These are phyloP conservation scores for Fraxinus ornus DNA, from an alignment of 305 asterid species.

Conservation along the genomic window DNA sequence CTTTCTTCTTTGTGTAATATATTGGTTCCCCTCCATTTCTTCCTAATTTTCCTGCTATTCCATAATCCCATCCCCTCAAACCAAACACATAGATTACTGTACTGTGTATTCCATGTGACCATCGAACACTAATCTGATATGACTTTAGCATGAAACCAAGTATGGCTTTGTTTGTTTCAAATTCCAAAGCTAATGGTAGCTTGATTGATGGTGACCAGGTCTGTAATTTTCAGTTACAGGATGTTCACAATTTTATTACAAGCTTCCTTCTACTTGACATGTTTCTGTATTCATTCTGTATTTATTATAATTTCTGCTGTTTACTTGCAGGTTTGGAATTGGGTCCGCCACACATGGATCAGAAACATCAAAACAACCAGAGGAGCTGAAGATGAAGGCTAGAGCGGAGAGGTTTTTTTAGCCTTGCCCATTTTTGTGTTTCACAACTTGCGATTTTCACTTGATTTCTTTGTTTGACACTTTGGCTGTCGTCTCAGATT, in stretches of 20 bases:
- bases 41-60: neutral
- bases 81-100: neutral
- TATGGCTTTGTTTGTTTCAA: neutral
- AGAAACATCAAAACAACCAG: slow-evolving; percentile 51
- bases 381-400: slow-evolving; percentile 68
- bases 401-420: slow-evolving; percentile 67
- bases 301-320: neutral
- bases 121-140: neutral
- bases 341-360: slow-evolving; percentile 32
- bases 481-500: slow-evolving; percentile 38
- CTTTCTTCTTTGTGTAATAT: neutral
- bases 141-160: neutral
- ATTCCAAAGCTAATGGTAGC: neutral
- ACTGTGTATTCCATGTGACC: neutral
- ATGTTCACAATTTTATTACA: neutral
- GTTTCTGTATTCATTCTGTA: neutral
- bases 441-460: neutral
- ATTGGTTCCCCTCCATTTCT: neutral
- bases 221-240: neutral
- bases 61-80: neutral
- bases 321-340: slow-evolving; percentile 54
- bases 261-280: neutral
- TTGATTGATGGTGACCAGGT: neutral
- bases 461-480: neutral
- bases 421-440: neutral